phyloP scores from a whole-genome alignment of 768 basidiomycete genomes.

The Hypsizygus marmoreus region DNA sequence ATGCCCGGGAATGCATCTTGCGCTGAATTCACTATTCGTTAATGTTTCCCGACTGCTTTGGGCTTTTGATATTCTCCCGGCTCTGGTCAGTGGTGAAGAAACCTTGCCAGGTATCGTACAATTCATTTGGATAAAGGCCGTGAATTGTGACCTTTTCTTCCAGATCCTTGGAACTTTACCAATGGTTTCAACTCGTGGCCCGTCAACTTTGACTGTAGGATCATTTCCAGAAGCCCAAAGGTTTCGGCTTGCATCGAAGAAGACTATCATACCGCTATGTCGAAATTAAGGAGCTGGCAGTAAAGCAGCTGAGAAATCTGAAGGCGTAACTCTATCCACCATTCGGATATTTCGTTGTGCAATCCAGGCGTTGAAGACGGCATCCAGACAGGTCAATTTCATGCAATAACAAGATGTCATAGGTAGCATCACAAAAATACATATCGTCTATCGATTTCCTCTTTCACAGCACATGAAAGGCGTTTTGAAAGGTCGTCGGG shows the following conservation, averaged over 20 bases:
- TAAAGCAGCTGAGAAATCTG: slow-evolving; percentile 5
- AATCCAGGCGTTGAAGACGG: no score
- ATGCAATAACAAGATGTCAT: no score
- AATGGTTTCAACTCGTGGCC: slow-evolving; percentile 37
- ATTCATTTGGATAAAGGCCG: background rate
- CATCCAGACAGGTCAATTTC: no score
- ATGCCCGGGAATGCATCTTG: slow-evolving; percentile 39
- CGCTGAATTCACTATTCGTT: slow-evolving; percentile 34
- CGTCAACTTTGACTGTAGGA: slow-evolving; percentile 31
- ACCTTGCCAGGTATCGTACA: slow-evolving; percentile 6
- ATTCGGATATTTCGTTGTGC: background rate
- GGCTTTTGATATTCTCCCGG: slow-evolving; percentile 32
- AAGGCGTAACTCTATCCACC: background rate
- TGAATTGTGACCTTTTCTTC: background rate
- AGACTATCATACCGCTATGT: slow-evolving; percentile 23
- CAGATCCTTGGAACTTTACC: slow-evolving; percentile 30
- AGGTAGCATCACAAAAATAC: no score
- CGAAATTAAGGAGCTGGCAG: slow-evolving; percentile 19
- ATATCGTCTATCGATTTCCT: no score
- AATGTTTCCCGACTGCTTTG: slow-evolving; percentile 37
- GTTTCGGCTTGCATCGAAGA: slow-evolving; percentile 21
- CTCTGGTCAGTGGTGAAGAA: slow-evolving; percentile 7
- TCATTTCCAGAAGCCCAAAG: slow-evolving; percentile 26
- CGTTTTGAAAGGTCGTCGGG: no score
- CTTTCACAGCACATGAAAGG: no score